phyloP scores from a whole-genome alignment of 208 protist genomes.

The Tritrichomonas musculus region DNA sequence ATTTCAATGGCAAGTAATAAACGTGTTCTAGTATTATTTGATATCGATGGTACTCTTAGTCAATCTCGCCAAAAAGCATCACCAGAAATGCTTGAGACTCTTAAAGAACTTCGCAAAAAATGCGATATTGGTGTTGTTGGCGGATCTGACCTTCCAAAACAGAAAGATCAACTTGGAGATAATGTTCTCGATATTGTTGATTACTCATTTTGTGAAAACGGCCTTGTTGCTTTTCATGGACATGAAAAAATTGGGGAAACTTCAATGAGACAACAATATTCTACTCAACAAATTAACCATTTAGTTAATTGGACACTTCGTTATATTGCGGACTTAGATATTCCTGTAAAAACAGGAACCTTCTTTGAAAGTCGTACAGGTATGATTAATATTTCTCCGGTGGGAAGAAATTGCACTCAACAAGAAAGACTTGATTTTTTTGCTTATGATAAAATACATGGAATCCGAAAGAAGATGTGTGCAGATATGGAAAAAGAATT shows the following conservation, averaged over 20 bases:
- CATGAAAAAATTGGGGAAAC: constrained; percentile 24
- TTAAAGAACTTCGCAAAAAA: constrained; percentile 70
- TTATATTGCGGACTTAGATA: constrained; percentile 85
- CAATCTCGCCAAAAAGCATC: constrained; percentile 41
- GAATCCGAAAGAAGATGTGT: constrained; percentile 84
- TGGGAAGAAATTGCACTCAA: constrained; percentile 94
- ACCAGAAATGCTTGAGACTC: constrained; percentile 71
- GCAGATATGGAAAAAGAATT: constrained; percentile 67
- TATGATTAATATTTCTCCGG: constrained; percentile 98
- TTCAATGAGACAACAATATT: constrained; percentile 41
- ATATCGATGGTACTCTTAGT: constrained; percentile 77
- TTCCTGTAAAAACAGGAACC: constrained; percentile 92
- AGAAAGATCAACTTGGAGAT: constrained; percentile 85
- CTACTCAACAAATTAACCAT: constrained; percentile 77
- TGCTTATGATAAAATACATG: constrained; percentile 83
- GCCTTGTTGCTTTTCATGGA: constrained; percentile 58
- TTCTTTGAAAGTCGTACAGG: constrained; percentile 98
- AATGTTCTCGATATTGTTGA: constrained; percentile 69
- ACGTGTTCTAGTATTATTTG: constrained; percentile 46
- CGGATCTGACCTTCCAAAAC: constrained; percentile 93
- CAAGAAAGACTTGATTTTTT: constrained; percentile 92
- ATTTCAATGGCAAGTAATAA: neutral
- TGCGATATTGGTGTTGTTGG: constrained; percentile 90
- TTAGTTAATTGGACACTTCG: constrained; percentile 85
- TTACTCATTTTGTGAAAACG: constrained; percentile 97